Percentiles rank a stretch among this genome's conserved stretches.
phyloP scores from a whole-genome alignment of 768 basidiomycete genomes.

The Leucocoprinus sp. region DNA sequence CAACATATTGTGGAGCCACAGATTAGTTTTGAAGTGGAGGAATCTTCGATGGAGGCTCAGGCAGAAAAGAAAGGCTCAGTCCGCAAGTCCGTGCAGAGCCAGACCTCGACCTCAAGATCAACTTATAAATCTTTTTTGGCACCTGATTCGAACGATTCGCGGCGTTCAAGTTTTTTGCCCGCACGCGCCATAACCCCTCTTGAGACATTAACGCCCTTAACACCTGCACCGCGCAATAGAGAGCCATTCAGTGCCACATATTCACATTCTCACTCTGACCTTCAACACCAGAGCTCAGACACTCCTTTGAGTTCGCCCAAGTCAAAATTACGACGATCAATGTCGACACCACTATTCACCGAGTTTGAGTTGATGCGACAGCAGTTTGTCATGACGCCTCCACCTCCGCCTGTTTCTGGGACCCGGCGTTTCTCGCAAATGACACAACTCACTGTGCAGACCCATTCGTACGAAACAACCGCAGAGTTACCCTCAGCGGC shows the following conservation, averaged over 20 bases:
- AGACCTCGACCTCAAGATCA: slow-evolving; percentile 19
- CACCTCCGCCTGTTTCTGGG: slow-evolving; percentile 25
- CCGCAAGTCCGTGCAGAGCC: slow-evolving; percentile 22
- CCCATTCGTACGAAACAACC: slow-evolving; percentile 22
- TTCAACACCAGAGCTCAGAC: slow-evolving; percentile 19
- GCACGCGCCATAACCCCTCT: slow-evolving; percentile 58
- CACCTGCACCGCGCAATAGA: slow-evolving; percentile 48
- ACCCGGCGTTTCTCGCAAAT: slow-evolving; percentile 21
- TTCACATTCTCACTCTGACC: slow-evolving; percentile 52
- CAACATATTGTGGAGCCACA: slow-evolving; percentile 34
- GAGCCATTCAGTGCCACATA: slow-evolving; percentile 38
- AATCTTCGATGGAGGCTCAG: slow-evolving; percentile 9
- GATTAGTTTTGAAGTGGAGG: slow-evolving; percentile 28
- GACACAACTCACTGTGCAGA: slow-evolving; percentile 16
- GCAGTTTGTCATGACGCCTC: slow-evolving; percentile 32
- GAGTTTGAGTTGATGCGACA: slow-evolving; percentile 29
- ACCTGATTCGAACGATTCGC: slow-evolving; percentile 20
- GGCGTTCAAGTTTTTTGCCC: slow-evolving; percentile 38
- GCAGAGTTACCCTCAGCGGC: slow-evolving; percentile 15
- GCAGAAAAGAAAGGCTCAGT: slow-evolving; percentile 17
- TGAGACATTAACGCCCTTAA: slow-evolving; percentile 50
- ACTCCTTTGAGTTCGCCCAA: slow-evolving; percentile 11
- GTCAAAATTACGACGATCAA: slow-evolving; percentile 33
- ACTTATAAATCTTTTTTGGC: slow-evolving; percentile 21
- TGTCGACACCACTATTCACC: slow-evolving; percentile 47